phyloP scores from a whole-genome alignment of 768 basidiomycete species.

The Collybia mongolica region DNA sequence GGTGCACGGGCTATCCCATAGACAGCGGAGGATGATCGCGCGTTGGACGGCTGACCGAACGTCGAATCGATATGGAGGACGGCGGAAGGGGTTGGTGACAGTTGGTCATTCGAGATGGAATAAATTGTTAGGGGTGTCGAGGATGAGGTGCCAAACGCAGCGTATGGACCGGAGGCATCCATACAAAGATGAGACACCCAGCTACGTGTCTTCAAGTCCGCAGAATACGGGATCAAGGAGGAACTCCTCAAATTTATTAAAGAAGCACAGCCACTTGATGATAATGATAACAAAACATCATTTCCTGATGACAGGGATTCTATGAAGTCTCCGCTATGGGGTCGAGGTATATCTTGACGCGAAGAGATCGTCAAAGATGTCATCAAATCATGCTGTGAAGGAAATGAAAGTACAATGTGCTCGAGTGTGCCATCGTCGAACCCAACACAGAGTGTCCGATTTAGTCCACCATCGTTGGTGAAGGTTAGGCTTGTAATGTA shows the following conservation, averaged over 20 bases:
- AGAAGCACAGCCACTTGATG: conserved; percentile 50
- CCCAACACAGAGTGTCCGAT: conserved; percentile 50
- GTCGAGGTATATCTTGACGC: conserved; percentile 13
- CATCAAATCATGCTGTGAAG: conserved; percentile 6
- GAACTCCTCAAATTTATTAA: conserved; percentile 21
- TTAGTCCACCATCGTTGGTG: conserved; percentile 39
- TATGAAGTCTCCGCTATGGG: conserved; percentile 46
- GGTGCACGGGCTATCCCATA: conserved; percentile 70
- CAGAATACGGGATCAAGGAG: conserved; percentile 19
- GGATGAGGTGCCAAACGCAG: conserved; percentile 68
- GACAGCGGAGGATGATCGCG: conserved; percentile 50
- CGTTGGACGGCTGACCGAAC: conserved; percentile 15
- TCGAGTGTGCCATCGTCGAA: conserved; percentile 62
- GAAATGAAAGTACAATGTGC: conserved; percentile 30
- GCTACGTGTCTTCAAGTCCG: conserved; percentile 51
- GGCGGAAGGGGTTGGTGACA: conserved; percentile 48
- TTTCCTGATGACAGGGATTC: conserved; percentile 54
- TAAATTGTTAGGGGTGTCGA: conserved; percentile 58
- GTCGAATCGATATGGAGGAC: conserved; percentile 40
- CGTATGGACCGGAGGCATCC: conserved; percentile 52
- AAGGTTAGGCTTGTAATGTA: conserved; percentile 60
- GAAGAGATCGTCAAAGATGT: conserved; percentile 1
- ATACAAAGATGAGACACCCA: conserved; percentile 65
- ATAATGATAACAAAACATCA: conserved; percentile 51
- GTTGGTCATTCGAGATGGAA: conserved; percentile 41